Conservation (phyloP, 2,329 filamentous ascomycete genomes). For the Colletotrichum liaoningense region DNA sequence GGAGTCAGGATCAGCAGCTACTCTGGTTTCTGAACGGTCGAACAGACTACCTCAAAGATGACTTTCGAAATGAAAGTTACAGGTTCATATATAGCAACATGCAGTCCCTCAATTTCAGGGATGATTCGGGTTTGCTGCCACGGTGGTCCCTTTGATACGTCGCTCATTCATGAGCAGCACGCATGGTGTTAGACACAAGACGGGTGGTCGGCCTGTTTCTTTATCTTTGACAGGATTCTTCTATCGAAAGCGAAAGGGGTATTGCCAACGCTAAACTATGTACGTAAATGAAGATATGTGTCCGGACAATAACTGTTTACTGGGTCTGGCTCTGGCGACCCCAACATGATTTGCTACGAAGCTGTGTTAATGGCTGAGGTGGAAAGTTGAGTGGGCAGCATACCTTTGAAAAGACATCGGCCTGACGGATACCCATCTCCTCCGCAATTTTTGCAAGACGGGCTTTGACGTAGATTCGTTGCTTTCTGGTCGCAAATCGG, state of each 20-base stretch:
- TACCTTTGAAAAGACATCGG: constrained; percentile 40
- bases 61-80: constrained; percentile 48
- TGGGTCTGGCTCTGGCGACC: constrained; percentile 18
- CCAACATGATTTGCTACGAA: constrained; percentile 21
- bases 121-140: background rate
- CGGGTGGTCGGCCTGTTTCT: too few relatives aligned
- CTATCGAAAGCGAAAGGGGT: background rate
- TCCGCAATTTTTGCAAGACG: constrained; percentile 37
- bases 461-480: constrained; percentile 37
- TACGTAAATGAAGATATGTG: constrained; percentile 26
- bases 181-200: background rate
- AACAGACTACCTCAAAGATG: constrained; percentile 48
- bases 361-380: background rate
- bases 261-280: constrained; percentile 24
- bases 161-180: too few relatives aligned
- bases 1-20: constrained; percentile 58
- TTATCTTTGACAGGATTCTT: background rate
- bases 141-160: background rate
- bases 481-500: constrained; percentile 36
- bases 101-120: constrained; percentile 20
- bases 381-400: background rate
- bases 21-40: constrained; percentile 54
- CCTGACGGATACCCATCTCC: constrained; percentile 40
- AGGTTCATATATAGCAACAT: constrained; percentile 39
- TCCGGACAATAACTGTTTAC: constrained; percentile 30